phyloP scores from a whole-genome alignment of 306 rosid genomes.

The Boehmeria nivea region DNA sequence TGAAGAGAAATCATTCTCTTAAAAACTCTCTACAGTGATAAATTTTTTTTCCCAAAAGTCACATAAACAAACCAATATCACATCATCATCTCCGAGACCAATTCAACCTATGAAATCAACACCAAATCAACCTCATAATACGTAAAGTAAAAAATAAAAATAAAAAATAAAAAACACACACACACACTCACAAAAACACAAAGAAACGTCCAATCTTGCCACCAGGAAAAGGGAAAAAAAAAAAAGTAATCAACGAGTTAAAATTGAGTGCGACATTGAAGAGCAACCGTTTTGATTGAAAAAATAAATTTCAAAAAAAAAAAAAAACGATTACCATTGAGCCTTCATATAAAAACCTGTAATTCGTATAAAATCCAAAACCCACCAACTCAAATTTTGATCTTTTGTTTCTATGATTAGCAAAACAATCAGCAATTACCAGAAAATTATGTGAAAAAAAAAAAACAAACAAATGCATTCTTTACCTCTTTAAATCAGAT shows the following conservation, averaged over 20 bases:
- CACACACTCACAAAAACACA: no score
- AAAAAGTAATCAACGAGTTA: no score
- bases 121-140: neutral
- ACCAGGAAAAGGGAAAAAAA: no score
- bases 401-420: neutral
- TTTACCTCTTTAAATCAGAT: no score
- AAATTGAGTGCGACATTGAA: no score
- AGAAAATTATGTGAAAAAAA: no score
- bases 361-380: conserved; percentile 2
- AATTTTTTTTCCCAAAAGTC: conserved; percentile 5
- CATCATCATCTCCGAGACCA: conserved; percentile 28
- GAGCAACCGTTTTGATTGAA: no score
- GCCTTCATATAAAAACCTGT: neutral
- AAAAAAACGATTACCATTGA: neutral
- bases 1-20: conserved; percentile 53
- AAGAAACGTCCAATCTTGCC: no score
- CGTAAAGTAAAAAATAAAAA: neutral
- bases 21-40: conserved; percentile 26
- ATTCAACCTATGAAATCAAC: conserved; percentile 32
- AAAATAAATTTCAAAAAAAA: neutral
- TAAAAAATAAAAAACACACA: neutral
- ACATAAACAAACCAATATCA: conserved; percentile 10
- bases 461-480: no score
- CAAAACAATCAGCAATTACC: no score
- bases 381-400: conserved; percentile 5